Conservation (phyloP, 108 stramenopile species). For the Pseudonitzschia delicatissima region DNA sequence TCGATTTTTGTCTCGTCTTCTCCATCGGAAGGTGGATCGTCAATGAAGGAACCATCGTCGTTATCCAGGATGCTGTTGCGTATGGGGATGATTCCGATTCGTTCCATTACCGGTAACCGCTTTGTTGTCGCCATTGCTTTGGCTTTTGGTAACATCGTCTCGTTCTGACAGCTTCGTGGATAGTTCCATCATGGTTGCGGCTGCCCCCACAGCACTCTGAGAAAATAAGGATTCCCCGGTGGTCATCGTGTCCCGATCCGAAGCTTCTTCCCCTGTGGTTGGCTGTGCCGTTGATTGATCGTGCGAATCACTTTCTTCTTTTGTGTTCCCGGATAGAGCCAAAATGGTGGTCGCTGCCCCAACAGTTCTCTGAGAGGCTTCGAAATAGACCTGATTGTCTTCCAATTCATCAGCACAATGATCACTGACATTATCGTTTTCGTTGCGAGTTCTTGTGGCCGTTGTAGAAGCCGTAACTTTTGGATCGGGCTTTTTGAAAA, state of each 20-base stretch:
- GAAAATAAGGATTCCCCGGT: too few relatives aligned
- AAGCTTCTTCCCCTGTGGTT: too few relatives aligned
- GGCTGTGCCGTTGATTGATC: too few relatives aligned
- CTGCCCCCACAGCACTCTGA: neutral
- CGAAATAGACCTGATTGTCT: too few relatives aligned
- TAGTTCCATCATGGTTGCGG: neutral
- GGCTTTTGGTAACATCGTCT: neutral
- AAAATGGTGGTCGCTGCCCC: slow-evolving; percentile 1
- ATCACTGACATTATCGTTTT: too few relatives aligned
- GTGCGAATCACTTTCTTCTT: neutral
- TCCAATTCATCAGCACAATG: too few relatives aligned
- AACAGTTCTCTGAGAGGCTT: slow-evolving; percentile 2
- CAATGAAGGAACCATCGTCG: slow-evolving; percentile 1
- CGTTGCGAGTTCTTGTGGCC: neutral
- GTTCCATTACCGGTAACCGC: neutral
- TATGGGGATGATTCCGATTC: neutral
- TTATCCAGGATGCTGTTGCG: neutral
- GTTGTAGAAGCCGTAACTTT: neutral
- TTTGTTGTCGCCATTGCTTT: neutral
- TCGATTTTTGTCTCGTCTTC: neutral
- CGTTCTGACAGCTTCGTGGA: neutral
- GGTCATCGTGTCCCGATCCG: too few relatives aligned
- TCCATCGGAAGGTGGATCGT: slow-evolving; percentile 3
- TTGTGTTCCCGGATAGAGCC: neutral
- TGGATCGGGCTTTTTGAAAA: neutral